Base-by-base conservation (phyloP, 208 protist genomes). In the Plasmodiophora brassicae region DNA sequence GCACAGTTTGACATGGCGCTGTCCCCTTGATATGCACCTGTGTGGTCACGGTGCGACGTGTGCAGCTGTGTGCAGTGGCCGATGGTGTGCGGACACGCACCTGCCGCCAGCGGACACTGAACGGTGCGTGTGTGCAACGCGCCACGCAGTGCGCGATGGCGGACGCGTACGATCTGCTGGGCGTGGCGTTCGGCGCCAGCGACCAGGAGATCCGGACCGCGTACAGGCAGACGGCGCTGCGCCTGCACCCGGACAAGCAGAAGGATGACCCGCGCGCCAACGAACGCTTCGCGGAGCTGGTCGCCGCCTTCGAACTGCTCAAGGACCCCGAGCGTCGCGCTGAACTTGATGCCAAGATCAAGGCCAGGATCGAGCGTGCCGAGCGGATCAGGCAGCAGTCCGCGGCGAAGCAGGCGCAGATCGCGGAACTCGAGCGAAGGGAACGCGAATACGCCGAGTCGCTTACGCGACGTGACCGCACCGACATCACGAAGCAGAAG, bases 231-330 rank as follows among this genome's bases (percentile, higher is more conserved):
- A 78, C 65, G 14, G 65, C 65, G 10, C n/a, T 78, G 5, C 28
- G n/a, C 28, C 41, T 35, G 32, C 65, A 78, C 65, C 65, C 65
- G 1, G 65, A 78, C n/a, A 78, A 78, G n/a, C 41, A 38, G 32
- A 5, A 78, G n/a, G 65, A 78, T 5, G 65, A 78, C 41, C 65
- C 65, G 32, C 28, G 41, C 14, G 65, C 65, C n/a, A 78, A 78
- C 41, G 65, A 78, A 32, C 65, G 65, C 20, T 78, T 78, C n/a
- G 65, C 65, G 10, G 65, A 78, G 65, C 1, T 78, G 41, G 65
- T 78, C 65, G 65, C 65, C 65, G 65, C 65, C 20, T 78, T 78
- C n/a, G 65, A 78, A 28, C n/a, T 78, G 65, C 65, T 78, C 5
- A 78, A 78, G n/a, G 65, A 78, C n/a, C 14, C 65, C 1, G 65